These are phyloP conservation scores for Yamadazyma spencermartinsiae DNA, from an alignment of 1,139 yeast genomes.

Conservation along the genomic window DNA sequence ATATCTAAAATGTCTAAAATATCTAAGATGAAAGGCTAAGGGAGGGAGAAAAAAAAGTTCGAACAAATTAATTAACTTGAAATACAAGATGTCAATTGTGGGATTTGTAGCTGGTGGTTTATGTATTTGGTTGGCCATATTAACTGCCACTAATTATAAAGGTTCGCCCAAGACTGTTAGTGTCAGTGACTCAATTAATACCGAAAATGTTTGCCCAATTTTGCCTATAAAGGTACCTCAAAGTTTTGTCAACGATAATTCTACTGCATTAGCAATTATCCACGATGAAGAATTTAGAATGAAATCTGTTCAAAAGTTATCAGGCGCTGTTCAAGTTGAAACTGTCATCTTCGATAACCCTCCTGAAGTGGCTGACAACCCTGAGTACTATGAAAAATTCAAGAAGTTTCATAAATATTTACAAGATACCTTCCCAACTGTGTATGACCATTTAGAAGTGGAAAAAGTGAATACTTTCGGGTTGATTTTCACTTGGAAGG, in stretches of 20 bases:
- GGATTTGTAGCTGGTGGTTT: neutral
- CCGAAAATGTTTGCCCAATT: constrained; percentile 3
- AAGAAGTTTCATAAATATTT: constrained; percentile 56
- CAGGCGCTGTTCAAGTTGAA: constrained; percentile 45
- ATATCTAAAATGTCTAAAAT: too few relatives aligned
- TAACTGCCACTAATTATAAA: neutral
- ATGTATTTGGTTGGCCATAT: neutral
- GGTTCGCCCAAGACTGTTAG: neutral
- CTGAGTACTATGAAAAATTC: constrained; percentile 46
- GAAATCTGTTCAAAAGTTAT: constrained; percentile 35
- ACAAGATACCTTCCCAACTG: constrained; percentile 56
- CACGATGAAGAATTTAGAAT: constrained; percentile 35
- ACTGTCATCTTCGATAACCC: constrained; percentile 48
- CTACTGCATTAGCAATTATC: constrained; percentile 34
- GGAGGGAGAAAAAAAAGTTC: too few relatives aligned
- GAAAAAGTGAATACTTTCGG: constrained; percentile 68
- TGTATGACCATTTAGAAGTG: constrained; percentile 48
- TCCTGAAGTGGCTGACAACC: constrained; percentile 39
- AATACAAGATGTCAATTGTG: neutral
- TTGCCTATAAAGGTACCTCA: constrained; percentile 30
- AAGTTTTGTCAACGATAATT: constrained; percentile 31
- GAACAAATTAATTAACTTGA: too few relatives aligned
- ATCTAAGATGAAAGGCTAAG: too few relatives aligned
- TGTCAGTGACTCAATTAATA: neutral
- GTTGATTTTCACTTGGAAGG: constrained; percentile 66